Base-by-base conservation (phyloP, 202 grass and related monocot genomes). In the Carex arenaria region DNA sequence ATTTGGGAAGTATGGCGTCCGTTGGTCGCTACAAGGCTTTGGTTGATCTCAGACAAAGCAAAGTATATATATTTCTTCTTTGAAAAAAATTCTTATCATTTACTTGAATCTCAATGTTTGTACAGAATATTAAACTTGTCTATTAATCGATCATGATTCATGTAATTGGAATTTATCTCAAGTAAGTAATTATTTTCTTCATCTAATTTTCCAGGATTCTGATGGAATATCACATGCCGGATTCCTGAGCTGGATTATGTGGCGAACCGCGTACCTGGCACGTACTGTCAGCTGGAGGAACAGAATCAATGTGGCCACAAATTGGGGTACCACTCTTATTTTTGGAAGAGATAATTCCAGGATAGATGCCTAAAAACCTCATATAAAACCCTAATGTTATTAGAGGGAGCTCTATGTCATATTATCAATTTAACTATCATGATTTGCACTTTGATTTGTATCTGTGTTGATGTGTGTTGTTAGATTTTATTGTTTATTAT, bases 1-100 rank as follows among this genome's bases (percentile, higher is more conserved):
- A 95, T 86, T 73, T 98, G 5, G 95, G 95, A 63, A 98, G 96
- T 88, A 98, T 98, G 93, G 96, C 93, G 7, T 92, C 96, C 1
- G 89, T 98, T 2, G 95, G 93, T 17, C 77, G 93, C 10, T 98
- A 98, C 88, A 95, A 98, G 89, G 93, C 93, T 61, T 89, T 95
- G 81, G 93, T 98, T 64, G 93, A 98, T 85, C 89, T 98, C 3
- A 92, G 87, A 88, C 88, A 93, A 83, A 98, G 75, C 80, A 95
- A 98, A 88, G 90, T 84, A 85, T 14, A 22, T 84, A 85, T 14
- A 22, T n/a, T n/a, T 66, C 36, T 32, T 78, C 28, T 7, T 43
- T 10, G 23, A 2, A 61, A 61, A 22, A 23, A 20, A 10, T 64
- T 3, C 9, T 64, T 11, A 30, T 64, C 1, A 30, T 64, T 64